These are phyloP conservation scores for Penicillium freii DNA, from an alignment of 2,329 filamentous ascomycete genomes.

Conservation along the genomic window DNA sequence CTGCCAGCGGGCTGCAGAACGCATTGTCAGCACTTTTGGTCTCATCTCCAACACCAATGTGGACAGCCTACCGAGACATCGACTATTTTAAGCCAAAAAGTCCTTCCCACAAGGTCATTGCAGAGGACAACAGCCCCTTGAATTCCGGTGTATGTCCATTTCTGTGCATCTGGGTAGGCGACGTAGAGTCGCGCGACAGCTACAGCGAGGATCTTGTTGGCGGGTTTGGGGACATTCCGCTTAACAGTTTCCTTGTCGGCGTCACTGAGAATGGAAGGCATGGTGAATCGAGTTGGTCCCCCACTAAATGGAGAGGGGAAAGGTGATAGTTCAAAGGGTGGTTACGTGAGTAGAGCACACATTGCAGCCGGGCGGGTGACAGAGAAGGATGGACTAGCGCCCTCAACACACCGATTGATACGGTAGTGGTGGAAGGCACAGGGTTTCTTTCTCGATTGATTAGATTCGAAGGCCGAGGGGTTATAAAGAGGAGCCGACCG, in stretches of 20 bases:
- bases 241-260: slow-evolving; percentile 97
- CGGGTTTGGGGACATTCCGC: slow-evolving; percentile 85
- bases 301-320: slow-evolving; percentile 4
- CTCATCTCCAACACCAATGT: not conserved
- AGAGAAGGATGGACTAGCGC: slow-evolving; percentile 10
- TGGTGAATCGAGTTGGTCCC: slow-evolving; percentile 28
- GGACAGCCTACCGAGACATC: slow-evolving; percentile 76
- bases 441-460: not conserved
- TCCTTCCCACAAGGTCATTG: slow-evolving; percentile 91
- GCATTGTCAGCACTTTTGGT: slow-evolving; percentile 7
- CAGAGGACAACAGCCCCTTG: slow-evolving; percentile 89
- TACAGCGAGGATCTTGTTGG: slow-evolving; percentile 96
- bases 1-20: slow-evolving; percentile 63
- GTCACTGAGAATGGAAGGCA: slow-evolving; percentile 73
- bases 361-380: slow-evolving; percentile 18
- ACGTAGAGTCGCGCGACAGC: slow-evolving; percentile 92
- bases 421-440: not conserved
- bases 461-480: not conserved
- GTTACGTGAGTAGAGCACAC: slow-evolving; percentile 18
- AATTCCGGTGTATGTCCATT: slow-evolving; percentile 92
- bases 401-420: slow-evolving; percentile 15
- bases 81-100: slow-evolving; percentile 96
- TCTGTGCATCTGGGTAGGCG: slow-evolving; percentile 77
- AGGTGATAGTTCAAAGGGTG: slow-evolving; percentile 3
- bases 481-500: slow-evolving; percentile 25